Evolutionary conservation across 1,139 yeast genomes (phyloP), one percentile per base, ranked within the genome.

Genomic region (Debaryomyces nepalensis): DNA sequence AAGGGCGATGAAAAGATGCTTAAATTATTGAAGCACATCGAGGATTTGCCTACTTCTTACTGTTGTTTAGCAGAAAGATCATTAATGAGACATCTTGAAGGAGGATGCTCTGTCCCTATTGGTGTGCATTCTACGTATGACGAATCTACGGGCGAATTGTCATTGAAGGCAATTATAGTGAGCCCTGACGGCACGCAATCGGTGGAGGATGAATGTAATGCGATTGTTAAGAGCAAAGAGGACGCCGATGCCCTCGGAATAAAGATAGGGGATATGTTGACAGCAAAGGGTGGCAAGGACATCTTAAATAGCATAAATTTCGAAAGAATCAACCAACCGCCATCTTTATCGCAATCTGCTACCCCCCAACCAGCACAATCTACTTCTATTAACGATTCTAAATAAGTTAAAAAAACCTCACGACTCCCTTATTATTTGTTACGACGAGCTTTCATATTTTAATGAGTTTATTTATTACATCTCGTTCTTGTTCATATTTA

Each of bases 71-170:
- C 97, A 4, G 99, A 93, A 67, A 77, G 99, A 55, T 73, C 95
- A 10, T 70, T 93, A 46, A 81, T 93, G 89, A 77, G 95, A 62
- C 77, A 87, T 26, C 74, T 93, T 47, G 98, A 93, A 68, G 99
- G 99, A 47, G 99, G 99, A 11, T 93, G 99, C 67, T 88, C 97
- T 0, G 97, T 93, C 7, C 99, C 99, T 8, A 87, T 93, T 52
- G 99, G 99, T 37, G 96, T 89, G 37, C 77, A 84, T 44, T 73
- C 89, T n/a, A 56, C 59, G 4, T 85, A 74, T 53, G 67, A 83
- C 52, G 68, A 64, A 30, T 58, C 53, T 2, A 71, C 79, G 0
- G 63, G 71, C 26, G 51, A 48, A 11, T 68, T 86, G 44, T 51
- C 63, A 9, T 70, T 93, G 51, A 78, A 78, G 47, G 96, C 90